Evolutionary conservation across 345 rosid genomes (phyloP).

Genomic region (Camelina hispida): DNA sequence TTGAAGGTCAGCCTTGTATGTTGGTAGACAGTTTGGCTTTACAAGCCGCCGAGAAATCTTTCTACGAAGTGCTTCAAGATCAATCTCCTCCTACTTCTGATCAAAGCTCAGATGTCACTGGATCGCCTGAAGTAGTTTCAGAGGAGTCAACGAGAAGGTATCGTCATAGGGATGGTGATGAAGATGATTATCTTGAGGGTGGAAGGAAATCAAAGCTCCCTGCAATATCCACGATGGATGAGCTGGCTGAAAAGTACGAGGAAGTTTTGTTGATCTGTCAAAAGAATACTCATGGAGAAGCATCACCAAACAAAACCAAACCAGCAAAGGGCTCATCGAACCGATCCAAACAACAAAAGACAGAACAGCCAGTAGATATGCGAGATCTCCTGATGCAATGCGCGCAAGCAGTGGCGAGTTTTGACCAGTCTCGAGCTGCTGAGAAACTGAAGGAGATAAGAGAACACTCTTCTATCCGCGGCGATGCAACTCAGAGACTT

Average conservation of each 20-base stretch:
- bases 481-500: conserved; percentile 68
- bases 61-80: conserved; percentile 67
- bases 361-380: conserved; percentile 35
- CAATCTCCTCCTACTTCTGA: conserved; percentile 46
- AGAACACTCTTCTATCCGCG: conserved; percentile 61
- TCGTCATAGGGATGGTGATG: conserved; percentile 29
- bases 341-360: conserved; percentile 15
- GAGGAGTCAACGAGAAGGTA: conserved; percentile 28
- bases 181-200: conserved; percentile 31
- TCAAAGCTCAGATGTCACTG: conserved; percentile 11
- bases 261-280: conserved; percentile 37
- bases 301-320: conserved; percentile 1
- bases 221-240: conserved; percentile 35
- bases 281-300: conserved; percentile 15
- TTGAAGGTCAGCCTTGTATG: conserved; percentile 72
- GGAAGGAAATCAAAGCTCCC: conserved; percentile 31
- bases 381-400: conserved; percentile 54
- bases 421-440: conserved; percentile 61
- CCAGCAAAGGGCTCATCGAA: conserved; percentile 16
- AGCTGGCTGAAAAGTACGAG: conserved; percentile 37
- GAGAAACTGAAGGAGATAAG: conserved; percentile 67
- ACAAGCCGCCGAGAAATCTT: conserved; percentile 82
- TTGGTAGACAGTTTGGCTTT: conserved; percentile 76
- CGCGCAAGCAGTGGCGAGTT: conserved; percentile 69
- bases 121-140: conserved; percentile 1